Conservation (phyloP, 176 grass and related monocot species). For the Phragmites australis region DNA sequence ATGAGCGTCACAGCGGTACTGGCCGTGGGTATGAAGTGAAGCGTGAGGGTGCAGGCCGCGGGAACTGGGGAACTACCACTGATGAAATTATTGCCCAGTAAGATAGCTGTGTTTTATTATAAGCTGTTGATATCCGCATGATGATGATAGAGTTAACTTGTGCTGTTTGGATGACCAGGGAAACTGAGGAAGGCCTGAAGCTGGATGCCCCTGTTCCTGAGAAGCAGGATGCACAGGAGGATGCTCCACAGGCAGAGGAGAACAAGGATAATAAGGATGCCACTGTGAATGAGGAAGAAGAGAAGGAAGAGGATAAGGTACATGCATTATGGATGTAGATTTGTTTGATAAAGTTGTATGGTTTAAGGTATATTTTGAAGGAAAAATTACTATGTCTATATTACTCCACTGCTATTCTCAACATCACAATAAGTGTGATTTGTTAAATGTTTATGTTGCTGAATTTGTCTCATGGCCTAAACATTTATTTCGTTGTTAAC, state of each 20-base stretch:
- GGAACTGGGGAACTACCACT: conserved; percentile 84
- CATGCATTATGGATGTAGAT: background rate
- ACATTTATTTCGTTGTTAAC: background rate
- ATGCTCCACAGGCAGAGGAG: conserved; percentile 37
- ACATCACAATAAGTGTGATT: background rate
- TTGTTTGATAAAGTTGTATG: background rate
- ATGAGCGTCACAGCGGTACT: conserved; percentile 82
- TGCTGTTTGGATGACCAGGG: conserved; percentile 56
- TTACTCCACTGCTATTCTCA: background rate
- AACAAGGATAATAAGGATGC: conserved; percentile 61
- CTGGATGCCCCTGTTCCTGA: conserved; percentile 49
- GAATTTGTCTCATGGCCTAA: background rate
- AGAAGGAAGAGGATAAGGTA: conserved; percentile 92
- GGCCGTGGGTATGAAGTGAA: conserved; percentile 78
- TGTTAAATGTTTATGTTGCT: background rate
- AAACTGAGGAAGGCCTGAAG: conserved; percentile 59
- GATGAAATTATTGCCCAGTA: conserved; percentile 65
- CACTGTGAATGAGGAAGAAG: conserved; percentile 51
- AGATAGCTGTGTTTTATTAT: background rate
- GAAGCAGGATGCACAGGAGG: conserved; percentile 55
- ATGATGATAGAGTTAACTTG: conserved; percentile 1
- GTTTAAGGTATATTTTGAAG: background rate
- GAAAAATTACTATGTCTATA: background rate
- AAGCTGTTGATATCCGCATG: background rate
- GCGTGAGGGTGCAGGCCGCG: conserved; percentile 72